These are phyloP conservation scores for Bruguiera sexangula DNA, from an alignment of 345 rosid genomes.

Conservation along the genomic window DNA sequence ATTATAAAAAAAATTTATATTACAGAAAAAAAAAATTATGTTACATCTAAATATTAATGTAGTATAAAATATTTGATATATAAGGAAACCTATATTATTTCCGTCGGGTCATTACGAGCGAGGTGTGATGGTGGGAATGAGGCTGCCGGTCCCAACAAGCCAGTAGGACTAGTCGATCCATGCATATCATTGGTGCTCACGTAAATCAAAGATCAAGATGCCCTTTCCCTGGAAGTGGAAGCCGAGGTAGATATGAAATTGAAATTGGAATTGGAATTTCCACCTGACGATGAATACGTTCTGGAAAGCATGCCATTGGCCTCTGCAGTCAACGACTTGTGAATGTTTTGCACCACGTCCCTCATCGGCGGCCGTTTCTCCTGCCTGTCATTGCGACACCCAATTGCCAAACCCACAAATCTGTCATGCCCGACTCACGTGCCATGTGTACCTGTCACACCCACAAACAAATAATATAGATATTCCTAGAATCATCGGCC, in stretches of 20 bases:
- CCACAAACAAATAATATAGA: background rate
- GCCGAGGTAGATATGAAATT: background rate
- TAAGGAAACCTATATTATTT: too few relatives aligned
- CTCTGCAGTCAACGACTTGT: slow-evolving; percentile 38
- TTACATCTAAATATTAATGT: too few relatives aligned
- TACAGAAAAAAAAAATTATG: too few relatives aligned
- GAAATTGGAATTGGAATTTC: background rate
- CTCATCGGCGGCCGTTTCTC: slow-evolving; percentile 67
- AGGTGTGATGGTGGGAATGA: slow-evolving; percentile 47
- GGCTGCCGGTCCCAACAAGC: slow-evolving; percentile 43
- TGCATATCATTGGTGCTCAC: slow-evolving; percentile 12
- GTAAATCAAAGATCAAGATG: slow-evolving; percentile 33
- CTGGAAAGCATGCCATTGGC: background rate
- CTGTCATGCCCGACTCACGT: slow-evolving; percentile 47
- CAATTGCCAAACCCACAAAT: slow-evolving; percentile 53
- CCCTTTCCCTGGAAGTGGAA: slow-evolving; percentile 24
- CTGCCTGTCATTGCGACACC: slow-evolving; percentile 62
- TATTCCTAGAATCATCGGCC: too few relatives aligned
- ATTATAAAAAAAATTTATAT: too few relatives aligned
- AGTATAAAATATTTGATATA: too few relatives aligned
- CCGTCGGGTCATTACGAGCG: slow-evolving; percentile 31
- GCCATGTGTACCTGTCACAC: slow-evolving; percentile 54
- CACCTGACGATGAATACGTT: background rate
- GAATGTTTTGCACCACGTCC: slow-evolving; percentile 58
- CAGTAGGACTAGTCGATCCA: slow-evolving; percentile 37